Evolutionary conservation across 164 flowering plant species (phyloP), one percentile per base, ranked within the genome.

Genomic region (Aristolochia californica): DNA sequence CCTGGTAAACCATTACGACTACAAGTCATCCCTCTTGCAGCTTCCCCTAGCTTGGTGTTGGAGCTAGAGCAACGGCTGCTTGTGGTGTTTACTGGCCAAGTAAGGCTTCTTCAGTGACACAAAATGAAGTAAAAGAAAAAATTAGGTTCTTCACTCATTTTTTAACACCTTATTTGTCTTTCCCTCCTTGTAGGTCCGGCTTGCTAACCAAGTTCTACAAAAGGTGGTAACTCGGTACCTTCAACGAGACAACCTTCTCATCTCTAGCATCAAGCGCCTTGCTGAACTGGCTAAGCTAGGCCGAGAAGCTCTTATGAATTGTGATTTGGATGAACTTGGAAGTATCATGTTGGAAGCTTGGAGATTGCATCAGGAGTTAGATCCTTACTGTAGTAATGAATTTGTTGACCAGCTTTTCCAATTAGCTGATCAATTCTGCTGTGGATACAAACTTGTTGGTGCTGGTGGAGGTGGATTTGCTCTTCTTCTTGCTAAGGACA

Each of bases 381-480:
- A 94, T 59, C 99, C 99, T 13, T 78, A 59, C 65, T 94, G 97
- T 70, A 94, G 97, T 75, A 88, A 87, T 51, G 76, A 76, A 62
- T 80, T 77, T 70, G 99, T 94, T 2, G 99, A 94, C 57, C 62
- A 62, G 58, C 88, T 94, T 10, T 94, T 94, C 59, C 78, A 74
- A 59, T 75, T 79, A 66, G 73, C 88, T 17, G 79, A 77, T 25
- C 74, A 69, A n/a, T 89, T 70, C 62, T 94, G 99, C 74, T 77
- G 82, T 51, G 99, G 97, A 23, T 90, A 83, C 80, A 94, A 94
- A 78, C 97, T 94, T 40, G 96, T 90, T 1, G 99, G 99, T 45
- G 96, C 97, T 55, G 97, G 99, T 30, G 97, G 99, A 24, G 99
- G 99, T 4, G 97, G 99, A n/a, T 94, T 90, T 62, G 97, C 97